A percentile compares a stretch with the other conserved stretches of the same genome.
phyloP scores from a whole-genome alignment of 306 rosid genomes.

The Cicer pinnatifidum region DNA sequence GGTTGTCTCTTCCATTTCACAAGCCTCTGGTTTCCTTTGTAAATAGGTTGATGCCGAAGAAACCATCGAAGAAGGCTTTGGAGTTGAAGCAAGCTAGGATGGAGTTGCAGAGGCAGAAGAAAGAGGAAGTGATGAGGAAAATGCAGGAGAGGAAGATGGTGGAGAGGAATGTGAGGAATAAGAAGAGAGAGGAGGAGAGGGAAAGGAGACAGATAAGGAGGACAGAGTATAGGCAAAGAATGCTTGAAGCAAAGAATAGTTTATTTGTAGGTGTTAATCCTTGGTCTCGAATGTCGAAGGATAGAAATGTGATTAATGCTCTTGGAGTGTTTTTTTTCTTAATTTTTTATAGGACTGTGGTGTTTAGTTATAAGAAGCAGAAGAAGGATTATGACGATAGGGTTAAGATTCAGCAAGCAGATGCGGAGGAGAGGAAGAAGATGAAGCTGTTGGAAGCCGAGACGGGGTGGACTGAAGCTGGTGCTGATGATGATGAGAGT shows the following conservation, averaged over 20 bases:
- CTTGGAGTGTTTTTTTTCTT: conserved; percentile 75
- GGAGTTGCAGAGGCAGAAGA: conserved; percentile 64
- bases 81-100: conserved; percentile 65
- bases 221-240: conserved; percentile 55
- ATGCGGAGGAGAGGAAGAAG: conserved; percentile 92
- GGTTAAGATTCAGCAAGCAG: conserved; percentile 86
- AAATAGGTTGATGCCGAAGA: conserved; percentile 52
- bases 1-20: conserved; percentile 24
- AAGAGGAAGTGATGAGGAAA: conserved; percentile 54
- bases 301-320: conserved; percentile 54
- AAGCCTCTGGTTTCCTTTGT: not conserved
- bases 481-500: conserved; percentile 62
- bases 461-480: conserved; percentile 60
- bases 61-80: conserved; percentile 64
- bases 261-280: conserved; percentile 49
- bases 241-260: conserved; percentile 51
- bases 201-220: conserved; percentile 54
- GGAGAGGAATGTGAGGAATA: conserved; percentile 52
- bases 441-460: conserved; percentile 79
- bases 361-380: conserved; percentile 80
- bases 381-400: conserved; percentile 95
- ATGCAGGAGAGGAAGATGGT: conserved; percentile 63
- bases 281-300: conserved; percentile 68
- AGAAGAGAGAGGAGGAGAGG: conserved; percentile 69
- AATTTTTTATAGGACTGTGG: conserved; percentile 83